Evolutionary conservation across 2,329 filamentous ascomycete species (phyloP).

Genomic region (Epichloe hybrida): DNA sequence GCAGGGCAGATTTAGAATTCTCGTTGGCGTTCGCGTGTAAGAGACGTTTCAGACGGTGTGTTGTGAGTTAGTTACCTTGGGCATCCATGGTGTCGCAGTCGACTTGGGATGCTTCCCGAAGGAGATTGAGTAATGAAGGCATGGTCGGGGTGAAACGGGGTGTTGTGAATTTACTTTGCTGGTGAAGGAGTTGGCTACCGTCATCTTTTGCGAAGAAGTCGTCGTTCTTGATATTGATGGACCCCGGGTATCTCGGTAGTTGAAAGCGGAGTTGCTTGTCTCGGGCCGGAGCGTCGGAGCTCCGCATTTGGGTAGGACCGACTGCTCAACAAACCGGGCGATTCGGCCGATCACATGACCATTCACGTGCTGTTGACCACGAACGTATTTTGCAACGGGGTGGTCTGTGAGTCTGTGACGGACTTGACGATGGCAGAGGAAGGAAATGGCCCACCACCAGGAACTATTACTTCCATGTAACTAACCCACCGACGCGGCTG

Average conservation of each 20-base stretch:
- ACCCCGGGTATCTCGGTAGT: too few relatives aligned
- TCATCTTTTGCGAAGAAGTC: too few relatives aligned
- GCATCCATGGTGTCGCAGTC: constrained; percentile 25
- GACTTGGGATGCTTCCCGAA: constrained; percentile 16
- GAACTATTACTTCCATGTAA: not conserved
- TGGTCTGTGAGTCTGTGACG: too few relatives aligned
- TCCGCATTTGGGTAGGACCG: not conserved
- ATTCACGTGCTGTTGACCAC: not conserved
- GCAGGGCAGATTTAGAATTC: not conserved
- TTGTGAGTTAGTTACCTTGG: constrained; percentile 15
- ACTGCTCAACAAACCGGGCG: not conserved
- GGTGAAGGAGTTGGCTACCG: too few relatives aligned
- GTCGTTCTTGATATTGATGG: too few relatives aligned
- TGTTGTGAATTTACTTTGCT: too few relatives aligned
- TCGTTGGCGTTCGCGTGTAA: too few relatives aligned
- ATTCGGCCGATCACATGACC: not conserved
- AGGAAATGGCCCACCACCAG: not conserved
- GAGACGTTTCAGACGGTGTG: not conserved
- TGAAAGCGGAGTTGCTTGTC: too few relatives aligned
- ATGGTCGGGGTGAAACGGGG: constrained; percentile 5
- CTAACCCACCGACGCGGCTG: not conserved
- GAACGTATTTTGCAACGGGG: not conserved
- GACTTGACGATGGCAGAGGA: too few relatives aligned
- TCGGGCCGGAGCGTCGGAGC: not conserved
- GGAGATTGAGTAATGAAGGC: constrained; percentile 14